Base-by-base conservation (phyloP, 1,284 basidiomycete genomes). In the Erythrobasidium hasegawianum region DNA sequence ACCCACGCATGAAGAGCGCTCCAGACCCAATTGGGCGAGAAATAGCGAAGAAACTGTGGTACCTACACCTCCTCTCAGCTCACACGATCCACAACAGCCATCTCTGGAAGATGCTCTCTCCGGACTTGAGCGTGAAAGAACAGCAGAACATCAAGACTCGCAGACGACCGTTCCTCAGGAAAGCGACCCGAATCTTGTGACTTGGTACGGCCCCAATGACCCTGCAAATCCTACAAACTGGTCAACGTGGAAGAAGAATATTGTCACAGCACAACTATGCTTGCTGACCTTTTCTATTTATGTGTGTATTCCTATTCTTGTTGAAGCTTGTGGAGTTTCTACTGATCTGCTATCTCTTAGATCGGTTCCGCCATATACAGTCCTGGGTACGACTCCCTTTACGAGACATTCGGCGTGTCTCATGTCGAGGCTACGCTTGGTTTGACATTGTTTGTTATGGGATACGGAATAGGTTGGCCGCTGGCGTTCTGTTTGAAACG, bases 201-300 rank as follows among this genome's bases (percentile, higher is more conserved):
- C 56, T 1, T 66, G 64, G 64, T 66, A 66, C 24, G 64, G 64
- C n/a, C 56, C 45, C n/a, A 43, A 45, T 27, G 64, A 66, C 49
- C 64, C 64, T 49, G 64, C 56, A 47, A 66, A 66, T 49, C 64
- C 64, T 24, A 20, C 24, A 45, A 59, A 66, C 49, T 69, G 68
- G 68, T 58, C 54, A 26, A 45, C 67, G 13, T n/a, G 22, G 10
- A 68, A 64, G 40, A 71, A 71, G 40, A 54, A 39, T 26, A 49
- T 50, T 24, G 56, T 69, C 22, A 69, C 69, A 10, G 43, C 50
- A n/a, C 41, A 56, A 22, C 27, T 69, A 5, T 64, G 62, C 56
- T 38, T 67, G 14, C 40, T 69, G 13, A 70, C 68, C 1, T 59
- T 64, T 16, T 67, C 68, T 11, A 59, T 70, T 24, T 70, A 70